These are phyloP conservation scores for Ophiocordyceps australis DNA, from an alignment of 2,329 filamentous ascomycete species.

Conservation along the genomic window DNA sequence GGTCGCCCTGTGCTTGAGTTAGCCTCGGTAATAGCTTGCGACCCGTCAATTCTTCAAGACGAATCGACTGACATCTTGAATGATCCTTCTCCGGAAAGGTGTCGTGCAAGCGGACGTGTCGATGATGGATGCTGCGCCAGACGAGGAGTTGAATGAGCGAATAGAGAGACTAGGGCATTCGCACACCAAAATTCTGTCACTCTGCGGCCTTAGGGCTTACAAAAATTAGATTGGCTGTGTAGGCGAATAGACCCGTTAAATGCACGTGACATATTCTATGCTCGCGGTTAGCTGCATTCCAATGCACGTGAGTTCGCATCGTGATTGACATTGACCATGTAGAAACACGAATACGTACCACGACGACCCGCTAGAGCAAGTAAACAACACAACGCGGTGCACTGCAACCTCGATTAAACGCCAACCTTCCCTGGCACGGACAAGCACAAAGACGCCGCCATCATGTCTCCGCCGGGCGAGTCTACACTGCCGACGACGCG, in stretches of 20 bases:
- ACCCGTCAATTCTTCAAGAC: too few species aligned
- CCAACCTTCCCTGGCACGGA: too few species aligned
- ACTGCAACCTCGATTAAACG: constrained; percentile 18
- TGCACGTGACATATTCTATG: constrained; percentile 5
- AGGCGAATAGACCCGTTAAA: constrained; percentile 6
- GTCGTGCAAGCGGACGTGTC: constrained; percentile 20
- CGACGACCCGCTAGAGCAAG: constrained; percentile 8
- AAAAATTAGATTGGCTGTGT: constrained; percentile 17
- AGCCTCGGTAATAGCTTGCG: too few species aligned
- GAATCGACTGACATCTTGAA: constrained; percentile 24
- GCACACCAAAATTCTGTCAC: constrained; percentile 15
- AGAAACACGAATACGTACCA: constrained; percentile 5
- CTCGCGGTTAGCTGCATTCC: too few species aligned
- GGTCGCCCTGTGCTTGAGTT: constrained; percentile 94
- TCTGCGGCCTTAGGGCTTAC: constrained; percentile 19
- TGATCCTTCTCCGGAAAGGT: constrained; percentile 19
- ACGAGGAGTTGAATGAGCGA: constrained; percentile 16
- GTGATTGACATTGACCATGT: too few species aligned
- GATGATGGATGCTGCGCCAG: constrained; percentile 16
- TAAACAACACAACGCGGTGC: too few species aligned
- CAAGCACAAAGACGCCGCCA: too few species aligned
- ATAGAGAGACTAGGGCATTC: constrained; percentile 18
- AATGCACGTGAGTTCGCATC: too few species aligned
- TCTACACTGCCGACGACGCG: constrained; percentile 36
- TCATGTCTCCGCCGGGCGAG: constrained; percentile 15